phyloP scores from a whole-genome alignment of 148 eudicot genomes.

The Linanthus parryae region DNA sequence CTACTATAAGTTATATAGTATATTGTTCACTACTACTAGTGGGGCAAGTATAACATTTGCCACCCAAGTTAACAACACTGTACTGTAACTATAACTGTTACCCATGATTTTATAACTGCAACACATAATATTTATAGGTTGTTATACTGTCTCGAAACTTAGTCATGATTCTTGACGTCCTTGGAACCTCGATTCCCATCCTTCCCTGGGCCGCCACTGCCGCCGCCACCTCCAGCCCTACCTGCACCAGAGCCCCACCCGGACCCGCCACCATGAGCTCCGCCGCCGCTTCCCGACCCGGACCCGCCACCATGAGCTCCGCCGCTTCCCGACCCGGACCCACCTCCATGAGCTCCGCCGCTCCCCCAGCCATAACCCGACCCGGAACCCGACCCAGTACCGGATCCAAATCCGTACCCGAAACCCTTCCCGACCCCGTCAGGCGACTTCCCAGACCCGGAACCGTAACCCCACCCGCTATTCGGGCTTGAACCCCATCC shows the following conservation, averaged over 20 bases:
- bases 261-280: constrained; percentile 12
- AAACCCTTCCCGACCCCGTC: constrained; percentile 54
- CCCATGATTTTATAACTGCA: no score
- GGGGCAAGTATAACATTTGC: no score
- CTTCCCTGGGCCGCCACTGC: constrained; percentile 15
- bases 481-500: constrained; percentile 66
- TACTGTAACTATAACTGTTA: no score
- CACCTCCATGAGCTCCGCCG: constrained; percentile 16
- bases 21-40: no score
- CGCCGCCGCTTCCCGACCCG: constrained; percentile 30
- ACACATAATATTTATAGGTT: no score
- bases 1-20: no score
- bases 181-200: not conserved
- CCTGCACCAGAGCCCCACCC: constrained; percentile 22
- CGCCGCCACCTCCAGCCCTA: constrained; percentile 25
- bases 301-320: constrained; percentile 27
- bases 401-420: constrained; percentile 67
- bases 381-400: constrained; percentile 53
- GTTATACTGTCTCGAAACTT: no score
- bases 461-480: constrained; percentile 70
- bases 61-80: no score
- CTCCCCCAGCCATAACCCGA: constrained; percentile 33
- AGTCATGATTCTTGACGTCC: constrained; percentile 7
- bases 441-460: constrained; percentile 57
- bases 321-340: constrained; percentile 32